Conservation (phyloP, 2,329 filamentous ascomycete genomes). For the Penicillium griseofulvum region DNA sequence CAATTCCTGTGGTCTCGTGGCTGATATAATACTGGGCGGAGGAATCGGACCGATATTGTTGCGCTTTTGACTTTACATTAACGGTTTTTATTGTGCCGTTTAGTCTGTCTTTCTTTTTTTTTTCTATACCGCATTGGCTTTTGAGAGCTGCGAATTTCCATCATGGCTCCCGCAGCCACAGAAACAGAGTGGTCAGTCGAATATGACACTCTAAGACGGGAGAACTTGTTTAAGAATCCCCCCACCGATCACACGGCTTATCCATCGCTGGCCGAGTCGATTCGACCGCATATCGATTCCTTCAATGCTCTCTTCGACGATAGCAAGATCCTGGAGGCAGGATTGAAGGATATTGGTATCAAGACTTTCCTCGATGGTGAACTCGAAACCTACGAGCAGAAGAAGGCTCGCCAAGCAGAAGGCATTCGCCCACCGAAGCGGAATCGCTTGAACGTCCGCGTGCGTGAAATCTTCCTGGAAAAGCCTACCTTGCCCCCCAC, state of each 20-base stretch:
- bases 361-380: slow-evolving; percentile 85
- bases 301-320: slow-evolving; percentile 86
- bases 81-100: slow-evolving; percentile 8
- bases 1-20: slow-evolving; percentile 22
- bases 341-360: slow-evolving; percentile 81
- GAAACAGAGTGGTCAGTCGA: slow-evolving; percentile 76
- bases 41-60: slow-evolving; percentile 1
- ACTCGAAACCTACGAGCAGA: slow-evolving; percentile 41
- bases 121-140: slow-evolving; percentile 7
- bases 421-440: slow-evolving; percentile 55
- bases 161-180: slow-evolving; percentile 59
- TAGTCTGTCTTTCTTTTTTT: slow-evolving; percentile 7
- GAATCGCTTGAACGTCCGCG: slow-evolving; percentile 74
- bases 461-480: slow-evolving; percentile 78
- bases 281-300: slow-evolving; percentile 88
- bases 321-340: slow-evolving; percentile 71
- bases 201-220: slow-evolving; percentile 80
- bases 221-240: slow-evolving; percentile 84
- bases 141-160: slow-evolving; percentile 17
- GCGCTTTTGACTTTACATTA: neutral
- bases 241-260: slow-evolving; percentile 86
- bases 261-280: slow-evolving; percentile 78
- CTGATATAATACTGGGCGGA: slow-evolving; percentile 15
- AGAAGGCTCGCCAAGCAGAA: slow-evolving; percentile 49
- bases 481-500: slow-evolving; percentile 74